Base-by-base conservation (phyloP, 2,329 filamentous ascomycete genomes). In the Aspergillus sp. region DNA sequence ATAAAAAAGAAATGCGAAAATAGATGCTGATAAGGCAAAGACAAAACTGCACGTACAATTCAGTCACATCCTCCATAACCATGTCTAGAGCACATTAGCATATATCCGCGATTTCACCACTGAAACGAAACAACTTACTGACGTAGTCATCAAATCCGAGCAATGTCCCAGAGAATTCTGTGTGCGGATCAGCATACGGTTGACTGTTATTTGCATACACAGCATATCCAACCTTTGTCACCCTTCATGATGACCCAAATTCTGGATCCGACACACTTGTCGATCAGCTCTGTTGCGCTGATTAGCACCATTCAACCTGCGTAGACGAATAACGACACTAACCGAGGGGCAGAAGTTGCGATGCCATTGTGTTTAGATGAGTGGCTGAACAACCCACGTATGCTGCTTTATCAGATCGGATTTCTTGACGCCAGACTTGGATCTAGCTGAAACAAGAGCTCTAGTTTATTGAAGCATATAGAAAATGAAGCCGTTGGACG, bases 221-320 rank as follows among this genome's bases (percentile, higher is more conserved):
- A 48, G 19, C 19, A 19, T 19, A 4, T 19, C 66, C 31, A 71
- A 95, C 93, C 93, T 76, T 96, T 97, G 66, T 97, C 93, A 54
- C 90, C 89, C 73, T 98, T 98, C 93, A 98, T 98, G 60, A 98
- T 83, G 51, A 98, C 90, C 90, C 91, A 96, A 68, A 98, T 97
- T 60, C 86, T 86, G 43, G 90, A 97, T 49, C 93, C 93, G 54
- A 98, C 90, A 66, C 93, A 98, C 72, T 96, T 96, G 76, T 98
- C 93, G 69, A 98, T 97, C 65, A 98, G 82, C 72, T 98, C 93
- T 95, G 62, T 51, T 42, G 31, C 42, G 33, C 3, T 45, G 37
- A 49, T 64, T 52, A 64, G 57, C 43, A 42, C 39, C 29, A 27
- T 8, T 31, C 28, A 32, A 9, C n/a, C 31, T 32, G 49, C 48